Evolutionary conservation across 2,329 filamentous ascomycete genomes (phyloP), one percentile per base, ranked within the genome.

Genomic region (Sphaerulina musiva): DNA sequence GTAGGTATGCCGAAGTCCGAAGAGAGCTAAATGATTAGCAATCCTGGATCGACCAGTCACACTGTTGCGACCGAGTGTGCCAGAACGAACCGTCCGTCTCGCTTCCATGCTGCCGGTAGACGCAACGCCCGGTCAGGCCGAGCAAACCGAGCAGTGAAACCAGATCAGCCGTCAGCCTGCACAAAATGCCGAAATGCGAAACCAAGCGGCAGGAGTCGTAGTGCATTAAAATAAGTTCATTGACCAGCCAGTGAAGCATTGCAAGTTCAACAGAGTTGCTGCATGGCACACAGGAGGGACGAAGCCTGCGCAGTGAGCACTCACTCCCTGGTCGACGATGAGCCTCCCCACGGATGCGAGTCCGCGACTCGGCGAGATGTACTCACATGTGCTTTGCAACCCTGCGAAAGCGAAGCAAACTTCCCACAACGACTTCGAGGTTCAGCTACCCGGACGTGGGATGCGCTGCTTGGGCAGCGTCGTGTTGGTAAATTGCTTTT

Each of bases 41-140:
- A 42, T 42, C 40, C 17, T 29, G 17, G 23, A 26, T 44, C 20
- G 42, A 40, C 48, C 48, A 51, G 42, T 51, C 48, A 51, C 34
- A 42, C 29, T 51, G 34, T 40, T 31, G 41, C 39, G 34, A 39
- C 26, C 26, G 36, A 6, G 11, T 20, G 2, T 34, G 29, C 32
- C n/a, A 32, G 12, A 40, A 39, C 40, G 48, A 23, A 38, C 41
- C 41, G 48, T 11, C 41, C 42, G 42, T 45, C 48, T 51, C 48
- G 48, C 31, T 40, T 51, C 48, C 48, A 51, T 5, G 23, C 34
- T 39, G 48, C 14, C 48, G 48, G 48, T 14, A 36, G 36, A 31
- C 48, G 38, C 42, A 14, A 39, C 48, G 32, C 48, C 48, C 41
- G 43, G 51, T 55, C 34, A 41, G 46, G 53, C 39, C 39, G 48